Evolutionary conservation across 1,284 basidiomycete species (phyloP).

Genomic region (Sporisorium sorghi): DNA sequence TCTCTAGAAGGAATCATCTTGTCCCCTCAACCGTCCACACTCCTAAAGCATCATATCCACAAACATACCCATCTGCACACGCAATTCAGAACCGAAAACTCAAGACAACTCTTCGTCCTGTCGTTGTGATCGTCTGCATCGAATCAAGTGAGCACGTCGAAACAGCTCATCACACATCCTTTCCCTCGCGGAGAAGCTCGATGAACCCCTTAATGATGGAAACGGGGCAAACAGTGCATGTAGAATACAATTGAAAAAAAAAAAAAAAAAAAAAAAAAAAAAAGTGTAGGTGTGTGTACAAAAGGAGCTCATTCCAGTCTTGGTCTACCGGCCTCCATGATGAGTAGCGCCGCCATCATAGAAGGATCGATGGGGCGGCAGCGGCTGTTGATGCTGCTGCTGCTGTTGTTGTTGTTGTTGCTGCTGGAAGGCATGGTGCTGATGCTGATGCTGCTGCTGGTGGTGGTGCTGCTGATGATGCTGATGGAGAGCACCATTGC

Average conservation of each 20-base stretch:
- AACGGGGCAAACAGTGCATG: background rate
- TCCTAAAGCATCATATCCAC: background rate
- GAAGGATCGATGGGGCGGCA: conserved; percentile 12
- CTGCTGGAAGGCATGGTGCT: conserved; percentile 1
- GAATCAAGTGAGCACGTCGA: background rate
- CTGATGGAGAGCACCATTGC: conserved; percentile 17
- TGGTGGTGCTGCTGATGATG: conserved; percentile 15
- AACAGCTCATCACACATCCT: background rate
- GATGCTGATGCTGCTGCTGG: conserved; percentile 4
- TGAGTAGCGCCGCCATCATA: conserved; percentile 15
- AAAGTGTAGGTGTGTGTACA: background rate
- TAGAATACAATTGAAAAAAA: conserved; percentile 11
- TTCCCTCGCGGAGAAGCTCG: background rate
- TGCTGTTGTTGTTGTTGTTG: conserved; percentile 3
- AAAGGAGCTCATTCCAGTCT: background rate
- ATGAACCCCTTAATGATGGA: background rate
- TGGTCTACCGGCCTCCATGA: conserved; percentile 15
- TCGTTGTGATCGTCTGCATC: no score
- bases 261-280: no score
- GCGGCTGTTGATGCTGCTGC: conserved; percentile 5
- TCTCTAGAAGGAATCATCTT: no score
- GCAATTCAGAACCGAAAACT: background rate
- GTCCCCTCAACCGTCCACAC: no score
- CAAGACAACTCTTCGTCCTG: background rate
- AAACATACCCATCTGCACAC: no score